Percentiles rank a stretch among this genome's conserved stretches.
Conservation (phyloP, 805 yeast species). For the Myxozyma kluyveri region DNA sequence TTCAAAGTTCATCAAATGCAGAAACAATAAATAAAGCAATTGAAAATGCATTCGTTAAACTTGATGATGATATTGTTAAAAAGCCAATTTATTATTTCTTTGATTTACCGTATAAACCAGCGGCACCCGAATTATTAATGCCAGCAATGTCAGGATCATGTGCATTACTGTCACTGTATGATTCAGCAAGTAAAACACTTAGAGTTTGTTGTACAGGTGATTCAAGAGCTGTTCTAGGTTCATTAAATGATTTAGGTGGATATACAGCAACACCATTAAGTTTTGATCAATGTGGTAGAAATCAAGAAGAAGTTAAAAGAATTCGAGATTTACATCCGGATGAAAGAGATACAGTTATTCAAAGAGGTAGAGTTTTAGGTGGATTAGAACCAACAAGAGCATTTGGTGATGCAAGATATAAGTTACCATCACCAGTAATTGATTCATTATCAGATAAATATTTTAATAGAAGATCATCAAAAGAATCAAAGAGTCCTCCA, state of each 20-base stretch:
- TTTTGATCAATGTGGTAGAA: conserved; percentile 92
- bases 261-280: conserved; percentile 90
- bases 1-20: conserved; percentile 40
- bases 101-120: conserved; percentile 58
- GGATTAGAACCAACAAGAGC: conserved; percentile 93
- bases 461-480: conserved; percentile 67
- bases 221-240: conserved; percentile 85
- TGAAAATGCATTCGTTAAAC: conserved; percentile 69
- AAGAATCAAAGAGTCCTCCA: conserved; percentile 84
- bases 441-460: conserved; percentile 67
- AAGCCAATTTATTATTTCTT: conserved; percentile 69
- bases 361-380: conserved; percentile 88
- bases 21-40: conserved; percentile 71
- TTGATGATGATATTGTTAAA: conserved; percentile 84
- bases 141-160: conserved; percentile 97
- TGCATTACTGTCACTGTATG: conserved; percentile 83
- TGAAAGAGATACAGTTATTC: conserved; percentile 64
- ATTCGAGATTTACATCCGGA: conserved; percentile 90
- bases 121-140: conserved; percentile 69
- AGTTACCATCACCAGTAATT: conserved; percentile 74
- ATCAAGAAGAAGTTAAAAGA: conserved; percentile 79
- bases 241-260: conserved; percentile 47
- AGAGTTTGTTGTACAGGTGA: conserved; percentile 96
- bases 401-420: conserved; percentile 95
- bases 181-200: conserved; percentile 64